Base-by-base conservation (phyloP, 495 filamentous ascomycete species). In the Tuber brumale region DNA sequence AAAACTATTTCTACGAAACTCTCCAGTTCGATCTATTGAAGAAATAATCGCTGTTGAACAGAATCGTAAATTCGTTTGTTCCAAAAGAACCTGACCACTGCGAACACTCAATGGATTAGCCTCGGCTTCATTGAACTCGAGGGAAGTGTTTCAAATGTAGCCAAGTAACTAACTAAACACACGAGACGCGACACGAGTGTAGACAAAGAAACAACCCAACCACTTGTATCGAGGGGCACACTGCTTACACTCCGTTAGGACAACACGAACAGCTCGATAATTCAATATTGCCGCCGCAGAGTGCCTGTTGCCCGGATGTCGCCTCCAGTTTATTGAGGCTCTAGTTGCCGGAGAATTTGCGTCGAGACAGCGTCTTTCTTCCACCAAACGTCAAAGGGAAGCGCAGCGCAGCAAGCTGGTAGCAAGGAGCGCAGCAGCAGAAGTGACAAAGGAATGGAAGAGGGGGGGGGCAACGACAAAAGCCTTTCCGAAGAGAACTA, bases 331-430 rank as follows among this genome's bases (percentile, higher is more conserved):
- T 74, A 75, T 66, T 66, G 75, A 75, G 72, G 72, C 74, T 71
- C 66, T 77, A 3, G 45, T 70, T 66, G 57, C 14, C 43, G 77
- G 41, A 73, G 76, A 72, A 73, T 79, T 73, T 76, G 70, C 61
- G 78, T 80, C 79, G 78, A 80, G 78, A 80, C 76, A 80, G 76
- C 78, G 77, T 80, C 78, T 35, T 66, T 35, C 57, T 76, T 71
- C 75, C 75, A 74, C 75, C 44, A 70, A 79, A 78, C 51, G 73
- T 75, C 77, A 80, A 70, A 71, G 45, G 57, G 75, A 66, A 72
- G 75, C 71, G 76, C 76, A 77, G 76, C 70, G 70, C 74, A 79
- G 77, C 21, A 72, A 79, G 76, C 69, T 48, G 21, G 70, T 71
- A 76, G 46, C 74, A 51, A 46, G 51, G 43, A 75, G 57, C 72